These are phyloP conservation scores for Pseudodiploospora longispora DNA, from an alignment of 2,329 filamentous ascomycete species.

Conservation along the genomic window DNA sequence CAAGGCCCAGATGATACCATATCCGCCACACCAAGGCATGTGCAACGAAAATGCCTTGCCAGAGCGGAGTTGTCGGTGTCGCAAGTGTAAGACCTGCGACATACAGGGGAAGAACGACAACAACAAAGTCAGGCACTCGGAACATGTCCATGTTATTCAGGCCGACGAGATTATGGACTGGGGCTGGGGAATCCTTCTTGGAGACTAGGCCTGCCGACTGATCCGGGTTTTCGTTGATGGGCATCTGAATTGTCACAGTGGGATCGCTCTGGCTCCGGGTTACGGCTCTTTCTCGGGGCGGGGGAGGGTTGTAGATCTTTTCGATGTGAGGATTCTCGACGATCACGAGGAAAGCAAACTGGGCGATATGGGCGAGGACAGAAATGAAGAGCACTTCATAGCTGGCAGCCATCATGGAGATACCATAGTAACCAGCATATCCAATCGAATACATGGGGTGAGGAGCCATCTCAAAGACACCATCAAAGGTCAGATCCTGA, in stretches of 20 bases:
- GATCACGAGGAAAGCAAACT: slow-evolving; percentile 84
- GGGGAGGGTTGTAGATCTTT: slow-evolving; percentile 89
- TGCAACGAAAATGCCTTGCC: slow-evolving; percentile 70
- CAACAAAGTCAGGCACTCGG: slow-evolving; percentile 75
- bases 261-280: slow-evolving; percentile 24
- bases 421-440: slow-evolving; percentile 96
- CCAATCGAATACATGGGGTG: slow-evolving; percentile 99
- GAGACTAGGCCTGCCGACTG: slow-evolving; percentile 9
- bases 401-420: slow-evolving; percentile 95
- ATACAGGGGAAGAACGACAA: slow-evolving; percentile 68
- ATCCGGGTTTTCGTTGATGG: slow-evolving; percentile 16
- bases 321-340: slow-evolving; percentile 98
- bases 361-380: slow-evolving; percentile 85
- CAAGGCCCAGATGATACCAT: slow-evolving; percentile 87
- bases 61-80: slow-evolving; percentile 68
- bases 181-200: slow-evolving; percentile 42
- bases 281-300: slow-evolving; percentile 54
- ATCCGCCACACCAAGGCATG: slow-evolving; percentile 79
- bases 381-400: slow-evolving; percentile 97
- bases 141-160: slow-evolving; percentile 79
- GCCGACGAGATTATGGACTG: slow-evolving; percentile 78
- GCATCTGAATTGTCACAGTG: slow-evolving; percentile 14
- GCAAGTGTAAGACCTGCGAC: slow-evolving; percentile 64
- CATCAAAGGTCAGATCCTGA: slow-evolving; percentile 95
- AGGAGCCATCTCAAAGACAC: slow-evolving; percentile 97